Base-by-base conservation (phyloP, 192 early-diverging fungal species). In the Geranomyces michiganensis region DNA sequence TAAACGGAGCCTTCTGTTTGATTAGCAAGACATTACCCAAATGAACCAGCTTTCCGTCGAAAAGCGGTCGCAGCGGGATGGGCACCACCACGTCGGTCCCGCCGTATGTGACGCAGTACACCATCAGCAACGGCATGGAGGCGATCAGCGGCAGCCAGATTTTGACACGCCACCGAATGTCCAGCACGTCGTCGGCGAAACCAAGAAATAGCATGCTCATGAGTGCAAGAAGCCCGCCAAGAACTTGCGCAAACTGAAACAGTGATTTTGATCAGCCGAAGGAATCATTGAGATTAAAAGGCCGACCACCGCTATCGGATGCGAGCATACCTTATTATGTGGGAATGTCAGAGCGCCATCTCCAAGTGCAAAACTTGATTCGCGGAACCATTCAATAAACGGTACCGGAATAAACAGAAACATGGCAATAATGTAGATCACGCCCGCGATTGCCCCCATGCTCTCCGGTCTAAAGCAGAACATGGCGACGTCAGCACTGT, bases 151-250 rank as follows among this genome's bases (percentile, higher is more conserved):
- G 96, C 62, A 99, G 85, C 78, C 92, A 87, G 47, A 99, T 88
- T 79, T 99, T 99, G 78, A 94, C 92, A 47, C 96, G 76, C 97
- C 97, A 98, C 27, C 93, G 79, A 66, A 99, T 89, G 80, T 97
- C 91, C 67, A 99, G 86, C 15, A 99, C 92, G 75, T 99, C 97
- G 78, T 99, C 97, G 22, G 94, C 96, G 75, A 99, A 98, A 10
- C 97, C 97, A 49, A 99, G 83, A 47, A 99, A 91, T 15, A 96
- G 90, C 97, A 99, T 99, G 60, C 91, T 92, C 70, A 96, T 92
- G 53, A 99, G 82, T 27, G 95, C 90, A 15, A 99, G 77, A 1
- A 99, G 73, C 7, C 93, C 94, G 6, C 94, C 92, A 31, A 99
- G 76, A 33, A 93, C 91, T 80, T 96, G 93, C n/a, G 91, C 93